Evolutionary conservation across 2,329 filamentous ascomycete species (phyloP), one percentile per base, ranked within the genome.

Genomic region (Penicillium aurantiogriseum): DNA sequence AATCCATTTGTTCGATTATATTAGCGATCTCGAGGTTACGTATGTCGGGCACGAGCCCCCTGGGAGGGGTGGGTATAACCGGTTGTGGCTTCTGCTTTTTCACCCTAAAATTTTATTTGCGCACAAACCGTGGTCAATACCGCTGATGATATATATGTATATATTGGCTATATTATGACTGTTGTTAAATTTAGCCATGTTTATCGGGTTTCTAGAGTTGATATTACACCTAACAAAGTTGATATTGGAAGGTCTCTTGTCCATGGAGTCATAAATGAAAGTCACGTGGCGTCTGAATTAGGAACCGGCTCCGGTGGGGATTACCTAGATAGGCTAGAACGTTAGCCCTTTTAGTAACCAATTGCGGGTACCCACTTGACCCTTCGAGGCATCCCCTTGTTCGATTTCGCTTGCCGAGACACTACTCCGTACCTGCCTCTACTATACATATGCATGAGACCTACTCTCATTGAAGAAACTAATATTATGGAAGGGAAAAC

Each of bases 61-160:
- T 48, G 8, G 33, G n/a, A 17, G 29, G 40, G 51, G 56, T 51
- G 54, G 49, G 46, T 21, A 13, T 27, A 52, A 23, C 48, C 60
- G 64, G 63, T 44, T 61, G 63, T 65, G 61, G 61, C 56, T 64
- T 63, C 59, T 59, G 60, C 33, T 51, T 51, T 60, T 60, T 56
- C 55, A 56, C 49, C 54, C 46, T 55, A 58, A 27, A 60, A 56
- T 45, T 58, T 44, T 38, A 51, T 29, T 33, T 38, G 39, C 40
- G 52, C 60, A 59, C 59, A 61, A 60, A 56, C 56, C 51, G 50
- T 33, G 10, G 25, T 43, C 6, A 38, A 45, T 54, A 35, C 19
- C 29, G 7, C 11, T 48, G 27, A 25, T 11, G 23, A 25, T 43
- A 21, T 23, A 33, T 33, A 6, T 29, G 3, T 2, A 33, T 48